Base-by-base conservation (phyloP, 1,284 basidiomycete genomes). In the Pseudozyma sp. region DNA sequence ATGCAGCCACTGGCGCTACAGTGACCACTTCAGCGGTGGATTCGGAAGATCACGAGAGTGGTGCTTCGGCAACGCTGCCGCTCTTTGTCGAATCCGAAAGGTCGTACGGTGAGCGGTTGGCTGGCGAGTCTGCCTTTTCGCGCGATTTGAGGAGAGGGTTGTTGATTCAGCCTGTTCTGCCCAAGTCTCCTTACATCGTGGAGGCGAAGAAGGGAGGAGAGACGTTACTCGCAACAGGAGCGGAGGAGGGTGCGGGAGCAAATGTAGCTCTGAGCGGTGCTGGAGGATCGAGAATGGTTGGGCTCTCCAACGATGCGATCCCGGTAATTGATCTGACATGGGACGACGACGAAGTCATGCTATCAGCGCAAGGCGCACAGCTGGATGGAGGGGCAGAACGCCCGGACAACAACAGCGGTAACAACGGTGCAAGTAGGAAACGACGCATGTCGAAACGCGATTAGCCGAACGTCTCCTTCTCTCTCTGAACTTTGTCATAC, bases 101-200 rank as follows among this genome's bases (percentile, higher is more conserved):
- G 19, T 40, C 48, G 10, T 80, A 79, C 39, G 78, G 78, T 3
- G 58, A 67, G 11, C 47, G 59, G 9, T 14, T 52, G 14, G 78
- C 65, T 5, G 77, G 77, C 18, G 77, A 80, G 11, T 62, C 78
- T 5, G 19, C 59, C 1, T 75, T 66, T 14, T 72, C 78, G 13
- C 54, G 78, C 9, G 74, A 79, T 55, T 18, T 72, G 14, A 48
- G 76, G 34, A 56, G 76, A 12, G 78, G 76, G 1, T 39, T 73
- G 36, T 44, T 70, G 12, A 6, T 43, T 2, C 52, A 50, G 3
- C 53, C 62, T 1, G 35, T 25, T 1, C 25, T 61, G 18, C 51
- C 50, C 25, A 36, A 8, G 7, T 56, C 16, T 5, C 8, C 21
- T 36, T 31, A 7, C 3, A n/a, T 48, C 31, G 25, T 36, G 13